phyloP scores from a whole-genome alignment of 2,329 filamentous ascomycete species.

The Sarocladium kiliense region DNA sequence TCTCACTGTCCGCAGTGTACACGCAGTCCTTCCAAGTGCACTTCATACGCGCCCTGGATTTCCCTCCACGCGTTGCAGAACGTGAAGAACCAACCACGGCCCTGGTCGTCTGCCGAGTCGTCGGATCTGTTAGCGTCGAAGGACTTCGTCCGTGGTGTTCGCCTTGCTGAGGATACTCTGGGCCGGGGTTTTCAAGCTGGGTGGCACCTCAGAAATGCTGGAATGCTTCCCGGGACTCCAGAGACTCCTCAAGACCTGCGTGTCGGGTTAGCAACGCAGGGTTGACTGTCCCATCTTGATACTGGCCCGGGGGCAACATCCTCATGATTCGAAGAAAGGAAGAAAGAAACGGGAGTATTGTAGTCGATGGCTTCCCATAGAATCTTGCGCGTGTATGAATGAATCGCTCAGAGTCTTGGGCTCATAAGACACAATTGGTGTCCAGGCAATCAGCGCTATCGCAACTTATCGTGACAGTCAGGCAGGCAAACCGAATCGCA shows the following conservation, averaged over 20 bases:
- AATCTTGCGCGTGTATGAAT: too few relatives aligned
- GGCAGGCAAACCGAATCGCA: too few relatives aligned
- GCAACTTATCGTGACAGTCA: too few relatives aligned
- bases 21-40: constrained; percentile 1
- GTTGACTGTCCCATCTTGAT: not conserved
- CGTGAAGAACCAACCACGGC: not conserved
- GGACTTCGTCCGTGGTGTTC: not conserved
- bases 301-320: not conserved
- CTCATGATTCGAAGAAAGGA: too few relatives aligned
- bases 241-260: not conserved
- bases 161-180: not conserved
- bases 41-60: not conserved
- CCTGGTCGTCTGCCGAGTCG: not conserved
- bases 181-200: not conserved
- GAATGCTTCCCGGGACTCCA: not conserved
- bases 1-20: not conserved
- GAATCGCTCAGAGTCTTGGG: too few relatives aligned
- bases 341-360: too few relatives aligned
- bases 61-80: not conserved
- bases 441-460: too few relatives aligned
- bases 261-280: not conserved
- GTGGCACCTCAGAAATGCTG: not conserved
- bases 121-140: not conserved
- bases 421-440: too few relatives aligned
- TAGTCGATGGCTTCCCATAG: too few relatives aligned